Conservation (phyloP, 148 eudicot genomes). For the Gaultheria prostrata region DNA sequence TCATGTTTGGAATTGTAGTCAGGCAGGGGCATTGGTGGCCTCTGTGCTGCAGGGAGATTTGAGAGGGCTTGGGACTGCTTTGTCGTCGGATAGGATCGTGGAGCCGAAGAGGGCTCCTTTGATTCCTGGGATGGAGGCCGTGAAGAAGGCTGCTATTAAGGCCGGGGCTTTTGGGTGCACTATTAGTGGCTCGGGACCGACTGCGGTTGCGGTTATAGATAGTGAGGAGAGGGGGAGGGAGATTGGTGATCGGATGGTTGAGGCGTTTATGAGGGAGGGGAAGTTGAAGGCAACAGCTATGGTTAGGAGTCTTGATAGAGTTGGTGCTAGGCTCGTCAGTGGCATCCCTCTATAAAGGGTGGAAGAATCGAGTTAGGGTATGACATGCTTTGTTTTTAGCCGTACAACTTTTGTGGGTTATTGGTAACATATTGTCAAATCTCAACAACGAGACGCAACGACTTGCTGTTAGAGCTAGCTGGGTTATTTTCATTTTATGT, state of each 20-base stretch:
- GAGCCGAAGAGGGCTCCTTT: constrained; percentile 82
- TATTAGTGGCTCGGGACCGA: constrained; percentile 94
- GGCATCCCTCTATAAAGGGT: constrained; percentile 24
- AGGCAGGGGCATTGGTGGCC: constrained; percentile 85
- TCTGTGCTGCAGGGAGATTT: constrained; percentile 71
- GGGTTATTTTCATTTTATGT: neutral
- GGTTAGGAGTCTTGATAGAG: constrained; percentile 73
- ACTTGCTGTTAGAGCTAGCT: neutral
- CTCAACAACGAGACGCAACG: neutral
- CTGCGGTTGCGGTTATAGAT: constrained; percentile 80
- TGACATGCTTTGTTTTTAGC: neutral
- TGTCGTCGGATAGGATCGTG: constrained; percentile 79
- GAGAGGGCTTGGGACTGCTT: constrained; percentile 60
- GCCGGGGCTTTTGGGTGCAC: constrained; percentile 98
- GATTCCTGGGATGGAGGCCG: constrained; percentile 87
- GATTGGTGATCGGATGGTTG: constrained; percentile 83
- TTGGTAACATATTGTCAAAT: neutral
- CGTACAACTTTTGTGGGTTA: neutral
- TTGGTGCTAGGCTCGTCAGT: constrained; percentile 82
- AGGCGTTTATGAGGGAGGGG: constrained; percentile 64
- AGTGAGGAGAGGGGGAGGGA: constrained; percentile 56
- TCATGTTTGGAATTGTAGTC: constrained; percentile 83
- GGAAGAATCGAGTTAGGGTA: neutral
- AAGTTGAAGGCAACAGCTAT: constrained; percentile 63
- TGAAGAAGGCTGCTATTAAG: constrained; percentile 74